phyloP scores from a whole-genome alignment of 1,139 yeast genomes.

The Ashbya aceris region DNA sequence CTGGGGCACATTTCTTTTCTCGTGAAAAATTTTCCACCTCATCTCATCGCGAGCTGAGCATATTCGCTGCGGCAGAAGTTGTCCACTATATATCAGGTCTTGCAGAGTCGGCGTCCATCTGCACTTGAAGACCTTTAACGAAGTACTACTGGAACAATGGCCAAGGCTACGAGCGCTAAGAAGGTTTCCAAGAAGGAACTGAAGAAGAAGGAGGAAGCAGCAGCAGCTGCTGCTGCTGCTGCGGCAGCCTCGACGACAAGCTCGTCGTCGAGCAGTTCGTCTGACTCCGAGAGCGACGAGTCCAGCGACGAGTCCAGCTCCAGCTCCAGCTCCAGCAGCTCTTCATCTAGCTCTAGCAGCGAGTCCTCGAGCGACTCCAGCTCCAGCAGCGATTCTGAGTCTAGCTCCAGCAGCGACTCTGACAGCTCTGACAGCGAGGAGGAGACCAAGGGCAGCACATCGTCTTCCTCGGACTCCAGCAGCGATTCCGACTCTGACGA shows the following conservation, averaged over 20 bases:
- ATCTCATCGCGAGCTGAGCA: conserved; percentile 14
- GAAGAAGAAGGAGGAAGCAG: conserved; percentile 11
- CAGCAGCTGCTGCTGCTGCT: conserved; percentile 13
- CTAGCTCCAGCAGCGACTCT: conserved; percentile 7
- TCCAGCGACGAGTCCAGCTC: conserved; percentile 9
- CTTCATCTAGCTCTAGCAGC: conserved; percentile 17
- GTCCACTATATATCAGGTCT: not conserved
- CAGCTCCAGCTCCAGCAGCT: conserved; percentile 13
- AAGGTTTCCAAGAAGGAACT: conserved; percentile 24
- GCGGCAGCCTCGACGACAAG: conserved; percentile 8
- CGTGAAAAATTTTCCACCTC: conserved; percentile 19
- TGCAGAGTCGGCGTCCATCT: not conserved
- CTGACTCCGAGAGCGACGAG: conserved; percentile 11
- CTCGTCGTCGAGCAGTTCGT: conserved; percentile 9
- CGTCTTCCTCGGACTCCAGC: conserved; percentile 14
- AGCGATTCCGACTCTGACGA: conserved; percentile 14
- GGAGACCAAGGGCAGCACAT: conserved; percentile 8
- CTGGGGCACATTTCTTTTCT: not conserved
- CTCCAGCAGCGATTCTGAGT: conserved; percentile 14
- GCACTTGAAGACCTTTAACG: not conserved
- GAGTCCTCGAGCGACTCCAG: conserved; percentile 23
- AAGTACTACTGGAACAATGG: conserved; percentile 6
- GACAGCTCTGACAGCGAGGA: conserved; percentile 19
- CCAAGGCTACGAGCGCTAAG: conserved; percentile 18
- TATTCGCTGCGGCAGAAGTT: not conserved